These are phyloP conservation scores for Lanmaoa pseudosensibilis DNA, from an alignment of 768 basidiomycete genomes.

Conservation along the genomic window DNA sequence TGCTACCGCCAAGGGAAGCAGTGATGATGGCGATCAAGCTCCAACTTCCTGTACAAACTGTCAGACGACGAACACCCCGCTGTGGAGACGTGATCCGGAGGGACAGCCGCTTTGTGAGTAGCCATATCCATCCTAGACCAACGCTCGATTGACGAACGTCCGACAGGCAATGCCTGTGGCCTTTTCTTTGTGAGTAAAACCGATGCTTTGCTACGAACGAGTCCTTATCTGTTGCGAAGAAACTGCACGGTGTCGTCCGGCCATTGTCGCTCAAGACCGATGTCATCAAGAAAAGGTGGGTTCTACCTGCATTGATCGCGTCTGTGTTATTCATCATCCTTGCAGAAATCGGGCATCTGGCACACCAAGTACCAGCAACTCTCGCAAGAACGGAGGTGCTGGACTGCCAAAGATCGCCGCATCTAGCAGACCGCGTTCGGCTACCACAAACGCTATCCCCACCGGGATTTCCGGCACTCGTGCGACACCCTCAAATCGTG, in stretches of 20 bases:
- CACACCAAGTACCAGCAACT: constrained; percentile 54
- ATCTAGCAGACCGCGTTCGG: constrained; percentile 68
- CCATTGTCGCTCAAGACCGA: constrained; percentile 96
- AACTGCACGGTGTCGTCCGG: constrained; percentile 93
- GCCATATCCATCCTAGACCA: constrained; percentile 3
- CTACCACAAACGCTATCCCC: constrained; percentile 60
- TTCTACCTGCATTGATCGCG: neutral
- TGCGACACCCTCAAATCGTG: constrained; percentile 35
- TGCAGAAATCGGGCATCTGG: constrained; percentile 80
- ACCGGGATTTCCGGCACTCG: constrained; percentile 46
- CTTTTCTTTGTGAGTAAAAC: constrained; percentile 79
- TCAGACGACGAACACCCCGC: constrained; percentile 90
- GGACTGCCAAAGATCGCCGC: constrained; percentile 75
- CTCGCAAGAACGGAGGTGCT: constrained; percentile 57
- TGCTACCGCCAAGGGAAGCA: constrained; percentile 39
- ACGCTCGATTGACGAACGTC: constrained; percentile 15
- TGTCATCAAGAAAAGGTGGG: constrained; percentile 93
- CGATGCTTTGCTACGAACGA: neutral
- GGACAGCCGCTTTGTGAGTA: constrained; percentile 86
- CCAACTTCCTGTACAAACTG: constrained; percentile 94
- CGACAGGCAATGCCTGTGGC: constrained; percentile 83
- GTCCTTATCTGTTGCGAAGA: constrained; percentile 48
- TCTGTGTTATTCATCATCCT: neutral
- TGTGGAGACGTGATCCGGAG: constrained; percentile 92
- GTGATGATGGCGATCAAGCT: constrained; percentile 66